Base-by-base conservation (phyloP, 768 basidiomycete genomes). In the Phaeotremella skinneri region DNA sequence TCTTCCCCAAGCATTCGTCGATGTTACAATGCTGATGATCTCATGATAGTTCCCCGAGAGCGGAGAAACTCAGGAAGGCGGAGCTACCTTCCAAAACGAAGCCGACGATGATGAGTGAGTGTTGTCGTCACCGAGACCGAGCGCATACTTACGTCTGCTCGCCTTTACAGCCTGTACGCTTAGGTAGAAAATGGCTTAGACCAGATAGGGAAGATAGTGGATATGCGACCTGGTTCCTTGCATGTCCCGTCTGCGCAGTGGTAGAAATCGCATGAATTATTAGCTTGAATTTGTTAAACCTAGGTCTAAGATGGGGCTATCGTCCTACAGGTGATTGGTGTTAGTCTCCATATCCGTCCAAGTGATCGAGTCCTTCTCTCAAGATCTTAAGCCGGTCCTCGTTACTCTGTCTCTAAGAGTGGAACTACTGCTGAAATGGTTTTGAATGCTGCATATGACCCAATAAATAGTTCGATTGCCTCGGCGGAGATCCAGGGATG, bases 21-120 rank as follows among this genome's bases (percentile, higher is more conserved):
- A 13, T 7, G 13, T 45, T 23, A 21, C 13, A 7, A 17, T 11
- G 54, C 61, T 62, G 53, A 62, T 54, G 25, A 23, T 13, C 41
- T 17, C 9, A 11, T n/a, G n/a, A 13, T 50, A 64, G 82, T 99
- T 99, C 91, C 96, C 96, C 29, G 93, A 93, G 68, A 83, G 84
- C 52, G 78, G 72, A 20, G 68, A 66, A 17, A 68, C 65, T 7
- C 75, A 64, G n/a, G 74, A 70, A 26, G 76, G 69, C 27, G 78
- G 73, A 25, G 79, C 78, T 2, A 76, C 71, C 52, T 78, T 78
- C 66, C 82, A 85, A 32, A 90, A 93, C 60, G 91, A 96, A 64
- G 80, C 85, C 7, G 86, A 84, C 56, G 92, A 94, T 70, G 92
- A 96, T 64, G 92, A 94, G 73, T 73, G 45, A 69, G 72, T 65